Evolutionary conservation across 352 stramenopile species (phyloP), one percentile per base, ranked within the genome.

Genomic region (Phytophthora pseudosyringae): DNA sequence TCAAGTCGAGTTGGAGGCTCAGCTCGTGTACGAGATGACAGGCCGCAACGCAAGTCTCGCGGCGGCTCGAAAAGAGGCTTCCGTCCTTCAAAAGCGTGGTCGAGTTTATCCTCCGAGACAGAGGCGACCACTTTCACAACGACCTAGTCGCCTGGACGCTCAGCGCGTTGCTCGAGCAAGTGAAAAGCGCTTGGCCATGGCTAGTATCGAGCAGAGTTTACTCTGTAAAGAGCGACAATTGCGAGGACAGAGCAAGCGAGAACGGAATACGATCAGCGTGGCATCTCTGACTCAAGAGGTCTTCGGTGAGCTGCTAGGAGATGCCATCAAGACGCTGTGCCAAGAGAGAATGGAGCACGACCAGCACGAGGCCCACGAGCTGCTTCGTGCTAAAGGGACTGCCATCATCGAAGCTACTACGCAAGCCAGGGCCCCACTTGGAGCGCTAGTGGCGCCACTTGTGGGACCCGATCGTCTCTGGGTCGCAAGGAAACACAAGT

Each of bases 151-250:
- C 15, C 25, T 94, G 0, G 82, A 88, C n/a, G 49, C 81, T 1
- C 66, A 86, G 21, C 71, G 82, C 11, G 70, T 91, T 6, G 46
- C 80, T 13, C 60, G 83, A 31, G 82, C 82, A 12, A 72, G 68
- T 49, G 79, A 90, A 59, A 94, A 93, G 53, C 81, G 83, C 0
- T 55, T 90, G 2, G 71, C 80, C 0, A 92, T 94, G 83, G 61
- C 69, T 28, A 57, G 60, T 0, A 73, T 91, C 6, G 86, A 94
- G 38, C 57, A 81, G 5, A 53, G 39, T 4, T 59, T 92, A 8
- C 31, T 86, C 1, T 32, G 38, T 0, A 78, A 73, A 21, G 73
- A 91, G 29, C 38, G 8, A 16, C 16, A 59, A 8, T 15, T 90
- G 16, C 54, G 73, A n/a, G 25, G 35, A 0, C 15, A 59, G 5